Evolutionary conservation across 495 filamentous ascomycete species (phyloP).

Genomic region (Penicillium odoratum): DNA sequence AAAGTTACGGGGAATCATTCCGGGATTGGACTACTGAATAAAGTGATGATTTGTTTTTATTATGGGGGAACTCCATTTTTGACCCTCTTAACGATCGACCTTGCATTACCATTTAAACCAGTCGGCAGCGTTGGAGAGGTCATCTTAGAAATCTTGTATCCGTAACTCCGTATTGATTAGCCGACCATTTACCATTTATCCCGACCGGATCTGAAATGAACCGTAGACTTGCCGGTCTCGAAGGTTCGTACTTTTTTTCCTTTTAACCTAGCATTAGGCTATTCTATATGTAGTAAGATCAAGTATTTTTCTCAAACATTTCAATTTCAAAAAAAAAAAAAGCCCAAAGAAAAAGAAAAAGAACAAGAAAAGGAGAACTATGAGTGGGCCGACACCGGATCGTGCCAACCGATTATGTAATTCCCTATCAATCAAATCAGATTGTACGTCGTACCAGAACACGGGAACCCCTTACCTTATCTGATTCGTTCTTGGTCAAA

Average conservation of each 20-base stretch:
- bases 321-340: not conserved
- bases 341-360: not conserved
- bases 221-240: not conserved
- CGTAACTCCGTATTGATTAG: not conserved
- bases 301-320: not conserved
- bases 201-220: conserved; percentile 8
- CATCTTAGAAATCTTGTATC: conserved; percentile 1
- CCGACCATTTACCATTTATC: not conserved
- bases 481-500: not conserved
- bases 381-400: conserved; percentile 10
- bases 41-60: not conserved
- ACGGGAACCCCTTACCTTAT: not conserved
- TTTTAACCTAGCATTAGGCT: too few relatives aligned
- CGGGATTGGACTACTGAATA: conserved; percentile 13
- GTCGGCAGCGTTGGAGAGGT: conserved; percentile 10
- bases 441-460: conserved; percentile 3
- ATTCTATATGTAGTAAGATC: not conserved
- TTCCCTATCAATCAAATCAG: conserved; percentile 26
- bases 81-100: conserved; percentile 23
- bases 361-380: not conserved
- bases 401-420: conserved; percentile 4
- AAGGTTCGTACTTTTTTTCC: not conserved
- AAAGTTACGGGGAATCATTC: not conserved
- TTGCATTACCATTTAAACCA: conserved; percentile 17
- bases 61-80: conserved; percentile 17